Evolutionary conservation across 371 early-diverging fungal species (phyloP), one percentile per base, ranked within the genome.

Genomic region (Actinomucor elegans): DNA sequence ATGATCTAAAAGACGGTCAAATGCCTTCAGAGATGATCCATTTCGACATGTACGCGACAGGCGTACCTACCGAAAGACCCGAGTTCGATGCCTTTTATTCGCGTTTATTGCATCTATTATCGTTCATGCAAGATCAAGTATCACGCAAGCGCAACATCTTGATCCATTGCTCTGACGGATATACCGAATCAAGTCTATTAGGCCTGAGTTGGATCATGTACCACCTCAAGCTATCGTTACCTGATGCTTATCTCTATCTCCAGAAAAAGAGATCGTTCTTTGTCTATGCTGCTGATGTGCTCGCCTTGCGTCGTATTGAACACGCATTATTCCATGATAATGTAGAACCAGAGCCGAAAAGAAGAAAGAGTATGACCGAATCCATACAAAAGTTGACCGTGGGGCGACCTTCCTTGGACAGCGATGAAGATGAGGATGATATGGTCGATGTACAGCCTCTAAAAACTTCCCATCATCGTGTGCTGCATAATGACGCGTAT

Each of bases 111-210:
- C 55, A 51, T n/a, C 32, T 86, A 44, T 44, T 79, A 48, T 51
- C 43, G 24, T 68, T 77, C 57, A 66, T 81, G 52, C 63, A 69
- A 23, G 56, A 67, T 18, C 70, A 77, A 55, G 48, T 64, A n/a
- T 52, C 46, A 1, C 20, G 48, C 4, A 59, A 71, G 9, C 68
- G 79, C 4, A 66, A 59, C 4, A 73, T 81, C 7, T 52, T 86
- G 28, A 76, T 86, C 38, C 82, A 86, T 48, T 86, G 84, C 36
- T 64, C 78, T 2, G 86, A 86, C 38, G 86, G 84, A 10, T 86
- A 86, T 42, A 84, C 83, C 0, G 86, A 86, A 46, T 74, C 80
- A 1, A 77, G 80, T 29, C 37, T 81, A 15, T 27, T 86, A 12
- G 75, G 69, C 0, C 58, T 86, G 12, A 57, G 69, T 14, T 77